Evolutionary conservation across 306 rosid genomes (phyloP), one percentile per base, ranked within the genome.

Genomic region (Cucumis cinereus): DNA sequence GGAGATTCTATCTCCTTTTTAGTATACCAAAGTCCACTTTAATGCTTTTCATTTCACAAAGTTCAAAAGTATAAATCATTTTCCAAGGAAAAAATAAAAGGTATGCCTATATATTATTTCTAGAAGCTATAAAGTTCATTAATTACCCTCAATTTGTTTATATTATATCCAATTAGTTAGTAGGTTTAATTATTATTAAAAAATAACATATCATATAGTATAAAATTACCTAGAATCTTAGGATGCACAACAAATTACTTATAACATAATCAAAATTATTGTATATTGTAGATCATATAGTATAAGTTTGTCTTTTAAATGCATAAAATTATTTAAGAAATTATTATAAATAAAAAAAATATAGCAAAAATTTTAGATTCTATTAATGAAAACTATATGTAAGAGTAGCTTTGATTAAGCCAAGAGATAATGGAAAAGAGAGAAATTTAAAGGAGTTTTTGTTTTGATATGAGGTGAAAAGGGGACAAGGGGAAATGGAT

Each of bases 31-130:
- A 38, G 30, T 20, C 7, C 10, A 5, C 54, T 67, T 67, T 67
- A 67, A 40, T 3, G 43, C 52, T 41, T 67, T 62, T 64, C 12
- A 8, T 38, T 66, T 41, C 33, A 40, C 23, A 67, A 67, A n/a
- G n/a, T 67, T 67, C 71, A 63, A 63, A 63, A 63, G 71, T 19
- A 63, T 36, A 17, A 63, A 63, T 63, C 71, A 63, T 63, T 63
- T 35, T 10, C 26, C 0, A 35, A 63, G 8, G 1, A 5, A 15
- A 59, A 60, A 28, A 30, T n/a, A 30, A 58, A 58, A 24, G 33
- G 9, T 58, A 2, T 13, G 6, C 1, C 64, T 24, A 59, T 12
- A 59, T 6, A 23, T 57, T 24, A 20, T 54, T 56, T 56, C 13
- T 60, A 63, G 23, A 63, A 63, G 24, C 15, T 61, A 61, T 12